These are phyloP conservation scores for Globisporangium nodosum DNA, from an alignment of 352 stramenopile species.

Conservation along the genomic window DNA sequence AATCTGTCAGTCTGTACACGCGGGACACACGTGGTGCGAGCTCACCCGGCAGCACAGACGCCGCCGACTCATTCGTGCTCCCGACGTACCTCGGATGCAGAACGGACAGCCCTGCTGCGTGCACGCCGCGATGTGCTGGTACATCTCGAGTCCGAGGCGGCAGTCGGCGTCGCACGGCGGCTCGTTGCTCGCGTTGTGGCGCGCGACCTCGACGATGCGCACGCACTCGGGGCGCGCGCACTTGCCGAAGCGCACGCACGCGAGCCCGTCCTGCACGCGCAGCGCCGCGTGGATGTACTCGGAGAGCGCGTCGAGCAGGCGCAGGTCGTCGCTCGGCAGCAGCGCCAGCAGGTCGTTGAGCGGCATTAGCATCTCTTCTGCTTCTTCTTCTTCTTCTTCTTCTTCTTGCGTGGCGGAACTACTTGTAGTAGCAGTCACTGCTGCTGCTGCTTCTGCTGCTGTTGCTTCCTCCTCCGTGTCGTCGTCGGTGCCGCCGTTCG, in stretches of 20 bases:
- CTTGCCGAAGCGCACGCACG: constrained; percentile 21
- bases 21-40: background rate
- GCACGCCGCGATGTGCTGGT: constrained; percentile 24
- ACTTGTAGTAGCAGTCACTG: background rate
- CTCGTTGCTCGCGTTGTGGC: constrained; percentile 14
- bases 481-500: background rate
- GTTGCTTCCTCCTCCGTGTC: background rate
- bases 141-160: constrained; percentile 17
- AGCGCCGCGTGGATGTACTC: constrained; percentile 30
- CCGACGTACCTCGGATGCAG: constrained; percentile 27
- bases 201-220: constrained; percentile 13
- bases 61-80: background rate
- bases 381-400: background rate
- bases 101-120: constrained; percentile 17
- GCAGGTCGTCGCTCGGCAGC: constrained; percentile 16
- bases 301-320: constrained; percentile 24
- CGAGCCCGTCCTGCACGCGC: constrained; percentile 21
- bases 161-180: constrained; percentile 20
- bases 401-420: background rate
- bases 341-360: constrained; percentile 24
- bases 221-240: constrained; percentile 20
- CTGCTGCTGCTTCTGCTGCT: background rate
- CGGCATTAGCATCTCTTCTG: constrained; percentile 2
- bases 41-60: background rate
- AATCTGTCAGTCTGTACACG: background rate